Evolutionary conservation across 23 red algal genomes (phyloP).

Genomic region (Gracilaria gracilis): DNA sequence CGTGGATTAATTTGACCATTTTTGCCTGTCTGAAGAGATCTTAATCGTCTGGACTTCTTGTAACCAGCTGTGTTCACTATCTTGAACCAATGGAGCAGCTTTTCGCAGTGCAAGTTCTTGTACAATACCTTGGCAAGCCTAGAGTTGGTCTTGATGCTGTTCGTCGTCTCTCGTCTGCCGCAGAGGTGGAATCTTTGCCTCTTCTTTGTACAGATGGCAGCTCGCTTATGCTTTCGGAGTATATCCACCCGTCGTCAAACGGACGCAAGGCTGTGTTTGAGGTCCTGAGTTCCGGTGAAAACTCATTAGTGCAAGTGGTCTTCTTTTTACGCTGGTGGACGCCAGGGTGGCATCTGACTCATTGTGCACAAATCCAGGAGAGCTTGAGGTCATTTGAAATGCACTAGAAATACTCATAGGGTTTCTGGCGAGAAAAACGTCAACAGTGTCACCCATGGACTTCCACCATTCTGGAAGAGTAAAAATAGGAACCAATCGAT

Average conservation of each 20-base stretch:
- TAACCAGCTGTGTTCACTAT: background rate
- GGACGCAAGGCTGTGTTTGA: constrained; percentile 42
- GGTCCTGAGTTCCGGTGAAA: constrained; percentile 43
- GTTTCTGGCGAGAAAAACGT: constrained; percentile 21
- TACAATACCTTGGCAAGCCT: constrained; percentile 68
- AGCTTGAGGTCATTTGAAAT: constrained; percentile 55
- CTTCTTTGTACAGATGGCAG: constrained; percentile 49
- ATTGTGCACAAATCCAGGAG: constrained; percentile 56
- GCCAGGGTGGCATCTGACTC: constrained; percentile 63
- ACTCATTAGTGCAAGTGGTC: constrained; percentile 56
- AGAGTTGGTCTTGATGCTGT: constrained; percentile 67
- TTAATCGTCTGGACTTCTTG: background rate
- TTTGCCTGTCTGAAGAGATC: background rate
- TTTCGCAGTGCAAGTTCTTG: constrained; percentile 66
- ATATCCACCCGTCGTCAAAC: constrained; percentile 28
- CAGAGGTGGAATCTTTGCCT: constrained; percentile 53
- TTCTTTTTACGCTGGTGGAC: constrained; percentile 66
- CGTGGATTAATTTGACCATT: background rate
- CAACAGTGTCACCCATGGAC: constrained; percentile 31
- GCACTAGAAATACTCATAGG: constrained; percentile 50
- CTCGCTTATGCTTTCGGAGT: constrained; percentile 28
- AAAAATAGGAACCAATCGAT: constrained; percentile 48
- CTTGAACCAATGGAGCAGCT: constrained; percentile 54
- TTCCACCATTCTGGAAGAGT: constrained; percentile 22
- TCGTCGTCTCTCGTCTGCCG: constrained; percentile 59